These are phyloP conservation scores for Nitzschia palea DNA, from an alignment of 108 stramenopile species.

Conservation along the genomic window DNA sequence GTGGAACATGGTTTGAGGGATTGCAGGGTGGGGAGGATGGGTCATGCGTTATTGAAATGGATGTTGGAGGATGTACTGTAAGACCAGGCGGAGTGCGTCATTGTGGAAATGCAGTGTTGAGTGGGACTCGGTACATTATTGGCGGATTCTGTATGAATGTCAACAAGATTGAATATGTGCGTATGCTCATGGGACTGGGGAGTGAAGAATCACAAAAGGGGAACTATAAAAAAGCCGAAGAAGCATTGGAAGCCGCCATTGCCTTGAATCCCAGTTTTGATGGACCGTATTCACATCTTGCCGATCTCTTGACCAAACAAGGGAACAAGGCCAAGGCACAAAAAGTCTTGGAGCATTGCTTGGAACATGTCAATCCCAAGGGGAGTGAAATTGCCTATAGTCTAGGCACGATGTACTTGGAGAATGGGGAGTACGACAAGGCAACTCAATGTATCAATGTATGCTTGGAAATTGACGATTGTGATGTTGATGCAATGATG, in stretches of 20 bases:
- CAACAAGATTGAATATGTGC: conserved; percentile 41
- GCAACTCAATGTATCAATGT: conserved; percentile 32
- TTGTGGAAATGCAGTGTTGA: conserved; percentile 46
- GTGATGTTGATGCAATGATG: conserved; percentile 44
- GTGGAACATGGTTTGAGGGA: conserved; percentile 57
- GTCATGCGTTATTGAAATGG: conserved; percentile 35
- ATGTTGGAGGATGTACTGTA: conserved; percentile 48
- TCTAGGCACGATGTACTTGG: conserved; percentile 31
- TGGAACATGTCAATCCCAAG: conserved; percentile 40
- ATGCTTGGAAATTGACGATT: conserved; percentile 38
- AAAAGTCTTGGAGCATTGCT: conserved; percentile 48
- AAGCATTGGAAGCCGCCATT: conserved; percentile 50
- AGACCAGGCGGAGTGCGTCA: conserved; percentile 59
- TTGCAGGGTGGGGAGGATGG: not conserved
- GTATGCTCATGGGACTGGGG: conserved; percentile 34
- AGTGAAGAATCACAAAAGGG: conserved; percentile 6
- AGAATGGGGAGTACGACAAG: conserved; percentile 25
- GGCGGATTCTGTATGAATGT: conserved; percentile 59
- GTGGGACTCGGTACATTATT: conserved; percentile 56
- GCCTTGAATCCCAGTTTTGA: conserved; percentile 51
- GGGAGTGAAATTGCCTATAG: conserved; percentile 40
- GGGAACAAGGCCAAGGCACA: conserved; percentile 25
- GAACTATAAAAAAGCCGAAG: conserved; percentile 11
- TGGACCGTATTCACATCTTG: conserved; percentile 36
- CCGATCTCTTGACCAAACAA: conserved; percentile 19